Conservation (phyloP, 2,329 filamentous ascomycete species). For the Sphaerulina vaccinii region DNA sequence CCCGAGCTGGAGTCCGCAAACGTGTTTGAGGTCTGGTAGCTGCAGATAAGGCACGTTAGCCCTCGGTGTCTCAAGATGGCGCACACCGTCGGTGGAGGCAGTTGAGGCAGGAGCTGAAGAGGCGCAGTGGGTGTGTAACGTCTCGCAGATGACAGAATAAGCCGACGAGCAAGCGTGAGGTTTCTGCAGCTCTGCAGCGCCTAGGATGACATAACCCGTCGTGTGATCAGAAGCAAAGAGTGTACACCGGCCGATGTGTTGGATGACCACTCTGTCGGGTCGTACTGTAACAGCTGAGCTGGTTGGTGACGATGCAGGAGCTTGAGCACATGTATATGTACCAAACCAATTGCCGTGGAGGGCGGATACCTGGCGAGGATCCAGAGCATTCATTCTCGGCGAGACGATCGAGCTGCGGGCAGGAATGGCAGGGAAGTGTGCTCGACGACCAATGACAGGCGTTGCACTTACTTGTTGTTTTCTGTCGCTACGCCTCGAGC, state of each 20-base stretch:
- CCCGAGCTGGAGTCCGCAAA: conserved; percentile 58
- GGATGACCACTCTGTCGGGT: conserved; percentile 24
- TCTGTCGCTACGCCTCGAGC: conserved; percentile 53
- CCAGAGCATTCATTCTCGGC: conserved; percentile 19
- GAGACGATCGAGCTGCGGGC: conserved; percentile 14
- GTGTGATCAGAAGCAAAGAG: conserved; percentile 24
- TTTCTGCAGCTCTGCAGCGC: conserved; percentile 22
- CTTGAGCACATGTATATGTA: conserved; percentile 13
- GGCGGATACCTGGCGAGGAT: conserved; percentile 15
- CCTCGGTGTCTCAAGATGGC: conserved; percentile 13
- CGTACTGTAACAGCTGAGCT: conserved; percentile 17
- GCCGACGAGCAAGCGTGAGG: conserved; percentile 12
- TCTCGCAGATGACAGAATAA: conserved; percentile 23
- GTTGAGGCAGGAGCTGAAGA: conserved; percentile 8
- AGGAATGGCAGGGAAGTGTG: conserved; percentile 17
- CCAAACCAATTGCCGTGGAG: conserved; percentile 22
- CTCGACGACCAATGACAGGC: conserved; percentile 30
- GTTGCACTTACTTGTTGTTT: conserved; percentile 52
- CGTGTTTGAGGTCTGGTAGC: conserved; percentile 50
- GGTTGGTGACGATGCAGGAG: conserved; percentile 23
- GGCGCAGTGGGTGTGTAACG: conserved; percentile 27
- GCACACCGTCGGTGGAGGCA: conserved; percentile 11
- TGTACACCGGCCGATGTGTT: conserved; percentile 23
- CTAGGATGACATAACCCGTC: conserved; percentile 25
- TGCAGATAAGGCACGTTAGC: conserved; percentile 23